A percentile compares a stretch with the other conserved stretches of the same genome.
These are phyloP conservation scores for Ajuga reptans DNA, from an alignment of 305 asterid genomes.

Conservation along the genomic window DNA sequence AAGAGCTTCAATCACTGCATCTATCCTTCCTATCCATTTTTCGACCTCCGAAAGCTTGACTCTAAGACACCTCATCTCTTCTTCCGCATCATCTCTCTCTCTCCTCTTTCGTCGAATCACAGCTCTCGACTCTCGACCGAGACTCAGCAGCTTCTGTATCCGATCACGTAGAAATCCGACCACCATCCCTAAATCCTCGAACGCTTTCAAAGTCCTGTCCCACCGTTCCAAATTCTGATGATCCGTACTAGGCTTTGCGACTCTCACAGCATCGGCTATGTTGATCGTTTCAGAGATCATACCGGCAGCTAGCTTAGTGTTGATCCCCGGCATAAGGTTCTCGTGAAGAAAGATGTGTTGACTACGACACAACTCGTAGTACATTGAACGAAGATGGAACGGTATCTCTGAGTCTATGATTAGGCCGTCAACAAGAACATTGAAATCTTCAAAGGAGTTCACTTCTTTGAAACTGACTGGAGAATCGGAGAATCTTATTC, in stretches of 20 bases:
- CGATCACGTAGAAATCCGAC: constrained; percentile 53
- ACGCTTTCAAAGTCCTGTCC: constrained; percentile 48
- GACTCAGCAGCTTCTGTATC: constrained; percentile 28
- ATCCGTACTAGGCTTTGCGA: constrained; percentile 20
- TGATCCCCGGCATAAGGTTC: constrained; percentile 39
- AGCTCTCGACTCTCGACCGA: constrained; percentile 18
- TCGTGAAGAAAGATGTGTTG: constrained; percentile 51
- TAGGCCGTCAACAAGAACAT: constrained; percentile 38
- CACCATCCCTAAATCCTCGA: constrained; percentile 54
- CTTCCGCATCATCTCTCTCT: constrained; percentile 16
- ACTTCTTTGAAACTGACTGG: constrained; percentile 33
- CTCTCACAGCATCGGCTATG: constrained; percentile 58
- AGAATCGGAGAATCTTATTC: constrained; percentile 25
- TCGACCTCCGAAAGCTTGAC: constrained; percentile 21
- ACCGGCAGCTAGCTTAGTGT: constrained; percentile 41
- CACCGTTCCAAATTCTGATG: constrained; percentile 28
- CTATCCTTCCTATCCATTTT: constrained; percentile 15
- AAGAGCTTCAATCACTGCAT: constrained; percentile 33
- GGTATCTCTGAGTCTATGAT: constrained; percentile 49
- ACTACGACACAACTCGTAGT: constrained; percentile 45
- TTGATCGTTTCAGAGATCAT: constrained; percentile 47
- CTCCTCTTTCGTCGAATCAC: constrained; percentile 28
- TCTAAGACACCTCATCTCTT: constrained; percentile 18
- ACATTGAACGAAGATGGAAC: constrained; percentile 30
- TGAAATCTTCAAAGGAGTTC: constrained; percentile 36